These are phyloP conservation scores for Aegilops longissima DNA, from an alignment of 176 grass and related monocot species.

Conservation along the genomic window DNA sequence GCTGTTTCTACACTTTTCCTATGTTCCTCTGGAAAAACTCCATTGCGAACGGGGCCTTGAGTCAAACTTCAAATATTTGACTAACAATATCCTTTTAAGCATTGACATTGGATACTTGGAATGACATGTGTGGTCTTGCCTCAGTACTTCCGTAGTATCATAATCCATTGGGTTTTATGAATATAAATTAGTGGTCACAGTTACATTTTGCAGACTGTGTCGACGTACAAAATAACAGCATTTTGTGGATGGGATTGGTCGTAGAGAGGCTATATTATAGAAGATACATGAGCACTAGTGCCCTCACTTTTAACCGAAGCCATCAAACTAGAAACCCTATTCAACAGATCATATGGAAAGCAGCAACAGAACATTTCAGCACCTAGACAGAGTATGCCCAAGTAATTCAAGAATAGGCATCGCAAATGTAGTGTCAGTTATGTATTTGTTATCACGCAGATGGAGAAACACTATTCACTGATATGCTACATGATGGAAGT, in stretches of 20 bases:
- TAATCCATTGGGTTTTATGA: neutral
- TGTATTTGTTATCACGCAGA: neutral
- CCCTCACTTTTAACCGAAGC: neutral
- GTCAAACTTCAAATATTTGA: neutral
- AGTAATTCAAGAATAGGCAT: constrained; percentile 6
- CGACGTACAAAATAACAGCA: neutral
- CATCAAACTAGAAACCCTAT: neutral
- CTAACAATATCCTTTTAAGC: neutral
- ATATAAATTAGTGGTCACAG: neutral
- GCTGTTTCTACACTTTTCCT: neutral
- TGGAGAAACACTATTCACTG: neutral
- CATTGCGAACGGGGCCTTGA: neutral
- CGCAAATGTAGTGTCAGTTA: neutral
- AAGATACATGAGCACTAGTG: neutral
- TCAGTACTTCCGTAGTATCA: neutral
- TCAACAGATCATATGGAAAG: constrained; percentile 22
- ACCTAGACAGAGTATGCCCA: neutral
- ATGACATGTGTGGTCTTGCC: neutral
- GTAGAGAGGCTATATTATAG: neutral
- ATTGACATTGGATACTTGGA: neutral
- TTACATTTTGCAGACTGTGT: neutral
- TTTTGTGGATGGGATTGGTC: constrained; percentile 4
- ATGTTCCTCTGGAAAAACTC: neutral
- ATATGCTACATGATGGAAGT: neutral
- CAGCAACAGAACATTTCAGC: neutral